A percentile compares a stretch with the other conserved stretches of the same genome.
Conservation (phyloP, 805 yeast genomes). For the Metschnikowia proteae region DNA sequence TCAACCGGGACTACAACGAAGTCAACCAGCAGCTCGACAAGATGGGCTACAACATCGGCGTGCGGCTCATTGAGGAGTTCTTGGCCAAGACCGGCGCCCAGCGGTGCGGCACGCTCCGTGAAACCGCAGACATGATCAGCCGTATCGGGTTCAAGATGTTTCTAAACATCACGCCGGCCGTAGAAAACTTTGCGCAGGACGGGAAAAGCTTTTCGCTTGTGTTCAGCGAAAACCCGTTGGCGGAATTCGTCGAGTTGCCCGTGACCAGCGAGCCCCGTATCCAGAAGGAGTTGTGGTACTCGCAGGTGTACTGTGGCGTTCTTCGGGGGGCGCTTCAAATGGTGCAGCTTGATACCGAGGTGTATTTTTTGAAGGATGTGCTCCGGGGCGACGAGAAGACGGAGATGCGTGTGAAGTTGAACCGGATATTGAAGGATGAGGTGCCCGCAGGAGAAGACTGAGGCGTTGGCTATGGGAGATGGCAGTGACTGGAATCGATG, state of each 20-base stretch:
- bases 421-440: slow-evolving; percentile 80
- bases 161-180: slow-evolving; percentile 72
- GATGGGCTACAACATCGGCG: slow-evolving; percentile 95
- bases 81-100: slow-evolving; percentile 83
- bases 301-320: slow-evolving; percentile 86
- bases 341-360: slow-evolving; percentile 93
- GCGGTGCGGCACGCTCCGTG: slow-evolving; percentile 74
- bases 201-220: slow-evolving; percentile 70
- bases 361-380: slow-evolving; percentile 70
- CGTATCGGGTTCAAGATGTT: slow-evolving; percentile 90
- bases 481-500: too few relatives aligned
- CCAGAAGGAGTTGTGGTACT: slow-evolving; percentile 79
- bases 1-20: slow-evolving; percentile 64
- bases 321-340: slow-evolving; percentile 87
- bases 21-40: slow-evolving; percentile 82
- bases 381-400: slow-evolving; percentile 80
- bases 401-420: slow-evolving; percentile 69
- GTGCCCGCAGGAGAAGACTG: slow-evolving; percentile 95
- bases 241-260: slow-evolving; percentile 94
- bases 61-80: slow-evolving; percentile 88
- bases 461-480: slow-evolving; percentile 3
- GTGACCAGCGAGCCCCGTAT: slow-evolving; percentile 60
- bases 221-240: slow-evolving; percentile 81
- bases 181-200: slow-evolving; percentile 74
- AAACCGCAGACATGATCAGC: slow-evolving; percentile 81